A percentile compares a stretch with the other conserved stretches of the same genome.
phyloP scores from a whole-genome alignment of 495 filamentous ascomycete species.

The Aspergillus biplanus region DNA sequence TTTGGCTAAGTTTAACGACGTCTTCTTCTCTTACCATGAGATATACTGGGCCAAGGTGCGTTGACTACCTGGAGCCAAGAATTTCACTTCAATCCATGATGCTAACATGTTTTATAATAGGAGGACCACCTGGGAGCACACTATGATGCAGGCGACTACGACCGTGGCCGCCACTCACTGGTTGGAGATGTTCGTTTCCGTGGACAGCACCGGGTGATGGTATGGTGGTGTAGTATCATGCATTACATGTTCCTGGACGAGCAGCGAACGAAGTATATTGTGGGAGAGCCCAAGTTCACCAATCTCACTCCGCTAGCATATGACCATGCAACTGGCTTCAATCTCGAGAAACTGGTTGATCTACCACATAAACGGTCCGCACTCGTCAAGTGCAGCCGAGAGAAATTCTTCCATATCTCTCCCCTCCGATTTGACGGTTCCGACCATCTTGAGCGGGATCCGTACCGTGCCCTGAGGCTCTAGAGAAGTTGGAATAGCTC shows the following conservation, averaged over 20 bases:
- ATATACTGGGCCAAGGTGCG: constrained; percentile 67
- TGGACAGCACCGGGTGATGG: constrained; percentile 65
- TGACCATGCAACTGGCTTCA: constrained; percentile 63
- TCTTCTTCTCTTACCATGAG: constrained; percentile 65
- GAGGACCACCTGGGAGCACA: constrained; percentile 65
- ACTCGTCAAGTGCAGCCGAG: constrained; percentile 56
- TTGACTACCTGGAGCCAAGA: neutral
- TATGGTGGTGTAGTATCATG: constrained; percentile 69
- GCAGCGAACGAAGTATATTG: constrained; percentile 59
- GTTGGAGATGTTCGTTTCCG: constrained; percentile 64
- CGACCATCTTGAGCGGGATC: constrained; percentile 30
- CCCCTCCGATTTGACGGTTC: constrained; percentile 47
- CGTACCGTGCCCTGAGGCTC: constrained; percentile 32
- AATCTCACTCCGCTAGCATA: constrained; percentile 61
- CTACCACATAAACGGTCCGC: constrained; percentile 63
- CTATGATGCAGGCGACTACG: constrained; percentile 59
- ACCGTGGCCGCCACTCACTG: constrained; percentile 66
- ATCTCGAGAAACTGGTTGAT: constrained; percentile 62
- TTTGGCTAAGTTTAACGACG: constrained; percentile 60
- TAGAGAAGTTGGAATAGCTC: neutral
- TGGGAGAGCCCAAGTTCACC: constrained; percentile 64
- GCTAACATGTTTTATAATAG: constrained; percentile 28
- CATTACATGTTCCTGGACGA: constrained; percentile 70
- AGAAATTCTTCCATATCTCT: constrained; percentile 65
- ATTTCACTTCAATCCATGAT: neutral